These are phyloP conservation scores for Dissoconium aciculare DNA, from an alignment of 2,329 filamentous ascomycete species.

Conservation along the genomic window DNA sequence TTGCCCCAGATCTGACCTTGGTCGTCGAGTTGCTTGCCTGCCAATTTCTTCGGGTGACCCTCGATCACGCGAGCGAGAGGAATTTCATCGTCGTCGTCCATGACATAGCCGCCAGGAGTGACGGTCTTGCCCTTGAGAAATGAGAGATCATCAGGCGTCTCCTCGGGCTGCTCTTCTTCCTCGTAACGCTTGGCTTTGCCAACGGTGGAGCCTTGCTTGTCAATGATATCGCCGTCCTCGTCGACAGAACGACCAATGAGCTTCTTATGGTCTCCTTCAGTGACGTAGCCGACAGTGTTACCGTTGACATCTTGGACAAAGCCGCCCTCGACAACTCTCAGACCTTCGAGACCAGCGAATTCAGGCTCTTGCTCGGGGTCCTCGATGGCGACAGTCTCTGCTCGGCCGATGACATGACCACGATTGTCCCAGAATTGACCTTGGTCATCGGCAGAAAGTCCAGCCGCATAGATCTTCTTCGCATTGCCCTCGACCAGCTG, in stretches of 20 bases:
- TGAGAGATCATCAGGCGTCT: conserved; percentile 30
- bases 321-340: conserved; percentile 36
- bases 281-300: conserved; percentile 35
- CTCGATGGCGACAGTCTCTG: conserved; percentile 33
- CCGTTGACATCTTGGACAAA: conserved; percentile 37
- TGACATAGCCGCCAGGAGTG: conserved; percentile 38
- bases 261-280: conserved; percentile 38
- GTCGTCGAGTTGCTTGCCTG: conserved; percentile 56
- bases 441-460: conserved; percentile 30
- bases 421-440: conserved; percentile 41
- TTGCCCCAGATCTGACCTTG: conserved; percentile 59
- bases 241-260: conserved; percentile 36
- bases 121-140: conserved; percentile 32
- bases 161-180: conserved; percentile 45
- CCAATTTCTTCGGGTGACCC: conserved; percentile 47
- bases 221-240: conserved; percentile 38
- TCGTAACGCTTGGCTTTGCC: conserved; percentile 42
- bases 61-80: conserved; percentile 51
- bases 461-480: conserved; percentile 38
- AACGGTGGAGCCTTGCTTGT: conserved; percentile 39
- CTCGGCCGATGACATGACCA: conserved; percentile 37
- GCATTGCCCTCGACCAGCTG: conserved; percentile 37
- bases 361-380: conserved; percentile 34
- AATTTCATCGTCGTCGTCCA: conserved; percentile 35
- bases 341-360: conserved; percentile 37